Evolutionary conservation across 1,139 yeast genomes (phyloP), one percentile per base, ranked within the genome.

Genomic region (Suhomyces panamericanus): DNA sequence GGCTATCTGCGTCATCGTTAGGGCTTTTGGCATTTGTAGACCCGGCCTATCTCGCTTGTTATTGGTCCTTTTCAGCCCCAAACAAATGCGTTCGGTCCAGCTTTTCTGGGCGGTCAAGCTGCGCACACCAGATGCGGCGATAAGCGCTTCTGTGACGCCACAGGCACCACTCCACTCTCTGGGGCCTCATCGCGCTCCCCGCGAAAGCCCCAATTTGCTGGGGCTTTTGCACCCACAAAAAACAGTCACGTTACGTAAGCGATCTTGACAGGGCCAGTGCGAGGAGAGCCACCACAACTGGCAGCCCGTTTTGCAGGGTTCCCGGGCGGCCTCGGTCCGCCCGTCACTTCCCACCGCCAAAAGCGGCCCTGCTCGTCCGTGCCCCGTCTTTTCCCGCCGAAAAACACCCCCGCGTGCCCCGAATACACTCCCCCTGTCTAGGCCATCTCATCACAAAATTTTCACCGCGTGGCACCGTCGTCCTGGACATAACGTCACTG

Each of bases 361-460:
- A 26, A 26, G 6, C 29, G n/a, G 4, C 29, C 29, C 29, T 26
- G 9, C 28, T 11, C 28, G 12, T 26, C 42, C 29, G 26, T 24
- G 14, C 15, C 15, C 27, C 44, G 17, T 16, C 39, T 35, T 40
- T 40, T 44, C 38, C 48, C 41, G 41, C 48, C 41, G 44, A 41
- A 44, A 44, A 44, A 41, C 41, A 41, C 41, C 48, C 41, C 48
- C 39, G 44, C 42, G 44, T 44, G 42, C 24, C 24, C 24, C 24
- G 2, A 20, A 20, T 20, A 20, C 24, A 7, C 24, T 20, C 24
- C 24, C 24, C 24, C 24, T 20, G 2, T 5, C 24, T 4, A 7
- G 17, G 14, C 39, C 39, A 44, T 40, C 48, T 41, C 48, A 44
- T 44, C 48, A 44, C 48, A 44, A 44, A 44, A 44, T 44, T 44